Evolutionary conservation across 2,329 filamentous ascomycete species (phyloP), one percentile per base, ranked within the genome.

Genomic region (Fusarium ambrosium): DNA sequence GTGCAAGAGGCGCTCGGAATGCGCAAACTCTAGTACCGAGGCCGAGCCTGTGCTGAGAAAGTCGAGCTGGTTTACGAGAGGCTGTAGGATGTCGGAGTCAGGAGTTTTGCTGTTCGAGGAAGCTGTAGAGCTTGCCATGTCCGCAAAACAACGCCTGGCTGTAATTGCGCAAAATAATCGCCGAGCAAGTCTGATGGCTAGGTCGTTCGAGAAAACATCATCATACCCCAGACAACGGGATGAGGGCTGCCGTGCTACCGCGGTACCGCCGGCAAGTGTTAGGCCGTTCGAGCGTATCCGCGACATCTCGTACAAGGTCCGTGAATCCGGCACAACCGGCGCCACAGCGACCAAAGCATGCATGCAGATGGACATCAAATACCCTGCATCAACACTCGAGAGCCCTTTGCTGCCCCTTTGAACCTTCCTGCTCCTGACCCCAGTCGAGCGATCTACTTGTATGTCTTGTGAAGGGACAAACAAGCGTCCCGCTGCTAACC

Each of bases 311-410:
- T 87, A 86, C 1, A 92, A 81, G 24, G 86, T 84, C 34, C 84
- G 84, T 8, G 85, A 83, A 61, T 89, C 86, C 0, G 82, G 79
- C 8, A 88, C 84, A 36, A 88, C 79, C 0, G 91, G 91, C 6
- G 87, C 87, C 11, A 89, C 85, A 5, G 90, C 90, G 34, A 92
- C 86, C 53, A 92, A 80, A 4, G 90, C 90, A 78, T 92, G 90
- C 45, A 92, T 82, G 73, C 90, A 92, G 37, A 92, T 89, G 1
- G 89, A 89, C 79, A 91, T 83, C 20, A 91, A 78, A 59, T 85
- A 84, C 2, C 87, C 88, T 4, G 89, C 88, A 67, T 91, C 87
- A 3, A 80, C 73, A 64, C 89, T 86, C 1, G 86, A 85, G 13
- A 89, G 83, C 0, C 82, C 75, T 4, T 80, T 79, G 24, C 80